phyloP scores from a whole-genome alignment of 2,329 filamentous ascomycete genomes.

The Colletotrichum shisoi region DNA sequence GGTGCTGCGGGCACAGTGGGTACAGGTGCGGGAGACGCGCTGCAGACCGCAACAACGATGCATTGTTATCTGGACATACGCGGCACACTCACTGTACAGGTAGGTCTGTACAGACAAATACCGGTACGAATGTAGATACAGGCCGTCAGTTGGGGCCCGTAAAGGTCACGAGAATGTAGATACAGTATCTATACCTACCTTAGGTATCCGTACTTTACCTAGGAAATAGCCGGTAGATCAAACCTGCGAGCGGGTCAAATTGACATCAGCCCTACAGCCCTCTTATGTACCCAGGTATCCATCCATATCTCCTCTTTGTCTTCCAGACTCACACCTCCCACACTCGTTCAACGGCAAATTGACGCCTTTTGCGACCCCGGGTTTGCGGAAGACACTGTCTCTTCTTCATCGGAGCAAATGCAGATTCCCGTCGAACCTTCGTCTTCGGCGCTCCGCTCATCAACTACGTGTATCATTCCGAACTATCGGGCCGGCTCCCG shows the following conservation, averaged over 20 bases:
- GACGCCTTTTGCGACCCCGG: neutral
- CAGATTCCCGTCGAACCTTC: neutral
- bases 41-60: constrained; percentile 6
- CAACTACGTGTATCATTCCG: neutral
- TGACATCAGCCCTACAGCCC: constrained; percentile 12
- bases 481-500: too few relatives aligned
- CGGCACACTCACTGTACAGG: too few relatives aligned
- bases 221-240: neutral
- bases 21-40: constrained; percentile 7
- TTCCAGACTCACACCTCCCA: neutral
- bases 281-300: neutral
- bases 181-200: too few relatives aligned
- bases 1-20: constrained; percentile 1
- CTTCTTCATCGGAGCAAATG: too few relatives aligned
- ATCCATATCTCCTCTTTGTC: neutral
- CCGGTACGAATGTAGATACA: too few relatives aligned
- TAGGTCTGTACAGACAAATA: too few relatives aligned
- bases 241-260: neutral
- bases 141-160: too few relatives aligned
- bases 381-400: neutral
- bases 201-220: neutral
- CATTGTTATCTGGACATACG: neutral
- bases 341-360: neutral
- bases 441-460: too few relatives aligned
- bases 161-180: too few relatives aligned